Evolutionary conservation across 2,329 filamentous ascomycete species (phyloP).

Genomic region (Fusarium buharicum): DNA sequence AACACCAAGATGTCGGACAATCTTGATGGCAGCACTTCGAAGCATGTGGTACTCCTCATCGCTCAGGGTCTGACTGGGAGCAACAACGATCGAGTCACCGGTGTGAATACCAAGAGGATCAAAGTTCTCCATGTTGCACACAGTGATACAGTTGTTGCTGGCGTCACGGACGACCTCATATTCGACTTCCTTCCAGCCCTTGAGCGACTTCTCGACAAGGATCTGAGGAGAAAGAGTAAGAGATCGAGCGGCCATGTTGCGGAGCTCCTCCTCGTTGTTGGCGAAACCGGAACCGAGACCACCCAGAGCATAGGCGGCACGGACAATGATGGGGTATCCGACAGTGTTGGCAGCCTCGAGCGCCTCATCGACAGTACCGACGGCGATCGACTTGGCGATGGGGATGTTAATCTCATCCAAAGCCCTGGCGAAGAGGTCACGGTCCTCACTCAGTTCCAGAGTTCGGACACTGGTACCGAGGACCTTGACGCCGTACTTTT

Average conservation of each 20-base stretch:
- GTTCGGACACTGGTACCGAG: slow-evolving; percentile 95
- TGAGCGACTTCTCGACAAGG: slow-evolving; percentile 96
- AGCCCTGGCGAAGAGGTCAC: slow-evolving; percentile 94
- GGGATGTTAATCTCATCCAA: slow-evolving; percentile 97
- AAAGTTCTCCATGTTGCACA: slow-evolving; percentile 88
- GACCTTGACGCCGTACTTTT: slow-evolving; percentile 94
- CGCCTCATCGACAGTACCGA: slow-evolving; percentile 90
- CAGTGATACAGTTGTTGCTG: slow-evolving; percentile 98
- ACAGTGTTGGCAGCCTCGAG: slow-evolving; percentile 85
- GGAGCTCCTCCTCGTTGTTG: slow-evolving; percentile 91
- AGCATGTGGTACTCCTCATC: slow-evolving; percentile 99
- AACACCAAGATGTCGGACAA: slow-evolving; percentile 94
- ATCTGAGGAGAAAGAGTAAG: slow-evolving; percentile 96
- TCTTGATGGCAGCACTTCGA: slow-evolving; percentile 96
- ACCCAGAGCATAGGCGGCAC: slow-evolving; percentile 94
- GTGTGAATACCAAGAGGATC: slow-evolving; percentile 98
- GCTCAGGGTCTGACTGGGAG: slow-evolving; percentile 94
- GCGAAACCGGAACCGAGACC: slow-evolving; percentile 97
- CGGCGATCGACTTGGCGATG: slow-evolving; percentile 95
- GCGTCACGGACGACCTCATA: slow-evolving; percentile 98
- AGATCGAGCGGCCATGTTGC: slow-evolving; percentile 91
- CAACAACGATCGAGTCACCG: slow-evolving; percentile 98
- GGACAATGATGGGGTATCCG: slow-evolving; percentile 97
- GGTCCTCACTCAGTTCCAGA: slow-evolving; percentile 92
- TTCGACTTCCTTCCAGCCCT: slow-evolving; percentile 99